A percentile compares a stretch with the other conserved stretches of the same genome.
Evolutionary conservation across 345 rosid genomes (phyloP).

Genomic region (Euclidium syriacum): DNA sequence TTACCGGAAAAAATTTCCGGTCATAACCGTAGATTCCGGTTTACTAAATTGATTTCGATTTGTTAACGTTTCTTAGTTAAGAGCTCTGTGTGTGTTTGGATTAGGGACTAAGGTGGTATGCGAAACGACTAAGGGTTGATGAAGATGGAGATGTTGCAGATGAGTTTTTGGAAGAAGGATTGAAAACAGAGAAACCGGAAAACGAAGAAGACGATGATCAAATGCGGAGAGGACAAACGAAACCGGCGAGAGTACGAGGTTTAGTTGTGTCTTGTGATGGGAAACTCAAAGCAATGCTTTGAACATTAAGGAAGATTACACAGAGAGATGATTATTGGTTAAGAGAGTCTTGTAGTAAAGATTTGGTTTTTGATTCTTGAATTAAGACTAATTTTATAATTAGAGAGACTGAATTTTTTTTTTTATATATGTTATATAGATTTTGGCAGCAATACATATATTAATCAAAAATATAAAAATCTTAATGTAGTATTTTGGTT

Average conservation of each 20-base stretch:
- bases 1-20: neutral
- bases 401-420: no score
- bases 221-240: no score
- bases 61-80: no score
- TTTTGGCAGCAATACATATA: no score
- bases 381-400: no score
- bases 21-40: neutral
- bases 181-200: conserved; percentile 15
- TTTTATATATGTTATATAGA: no score
- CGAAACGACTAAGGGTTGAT: conserved; percentile 68
- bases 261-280: conserved; percentile 31
- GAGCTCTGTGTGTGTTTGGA: conserved; percentile 4
- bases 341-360: no score
- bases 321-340: no score
- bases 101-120: conserved; percentile 85
- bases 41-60: neutral
- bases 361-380: no score
- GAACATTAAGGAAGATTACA: conserved; percentile 33
- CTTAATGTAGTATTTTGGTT: no score
- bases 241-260: conserved; percentile 25
- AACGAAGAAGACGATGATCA: neutral
- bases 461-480: no score
- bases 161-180: conserved; percentile 74
- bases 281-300: conserved; percentile 31
- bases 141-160: conserved; percentile 97